Evolutionary conservation across 2,329 filamentous ascomycete species (phyloP), one percentile per base, ranked within the genome.

Genomic region (Pseudocercospora macadamiae): DNA sequence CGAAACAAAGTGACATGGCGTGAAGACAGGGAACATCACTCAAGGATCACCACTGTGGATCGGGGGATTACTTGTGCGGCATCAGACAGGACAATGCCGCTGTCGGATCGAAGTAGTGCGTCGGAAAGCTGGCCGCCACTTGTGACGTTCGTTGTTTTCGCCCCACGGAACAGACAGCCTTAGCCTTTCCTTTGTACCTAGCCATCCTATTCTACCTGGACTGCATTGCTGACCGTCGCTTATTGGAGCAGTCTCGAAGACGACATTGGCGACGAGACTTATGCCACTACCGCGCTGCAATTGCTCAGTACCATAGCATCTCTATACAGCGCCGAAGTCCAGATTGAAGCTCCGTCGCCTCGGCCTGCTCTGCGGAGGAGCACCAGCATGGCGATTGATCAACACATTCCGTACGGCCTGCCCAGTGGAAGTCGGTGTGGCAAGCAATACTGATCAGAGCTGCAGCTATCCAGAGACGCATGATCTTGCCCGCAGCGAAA

Each of bases 381-480:
- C 14, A 37, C 37, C 26, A 66, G 48, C 52, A 71, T 71, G 69
- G 69, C 69, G 54, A 70, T 71, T 59, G 69, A 71, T 57, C 63
- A 57, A 28, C 34, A 53, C 16, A 66, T 69, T 26, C 59, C 64
- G 69, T 70, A 47, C 34, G 64, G 51, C 44, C 6, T 21, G 19
- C 34, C 16, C 32, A 60, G 10, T 18, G 18, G 16, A 26, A 16
- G 6, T 23, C 19, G 23, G 12, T 16, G 34, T 2, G 48, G 34
- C 36, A 37, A 56, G 45, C 30, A 51, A 54, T 55, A 57, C 53
- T 36, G 19, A 19, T 37, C 51, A n/a, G 37, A 18, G 48, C 51
- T 30, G 44, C 65, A 80, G 77, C 63, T 78, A 76, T 72, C 76
- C 74, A 63, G 78, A 81, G 54, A 77, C 76, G 55, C 73, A 79